These are phyloP conservation scores for Triticum turgidum DNA, from an alignment of 176 grass and related monocot genomes.

Conservation along the genomic window DNA sequence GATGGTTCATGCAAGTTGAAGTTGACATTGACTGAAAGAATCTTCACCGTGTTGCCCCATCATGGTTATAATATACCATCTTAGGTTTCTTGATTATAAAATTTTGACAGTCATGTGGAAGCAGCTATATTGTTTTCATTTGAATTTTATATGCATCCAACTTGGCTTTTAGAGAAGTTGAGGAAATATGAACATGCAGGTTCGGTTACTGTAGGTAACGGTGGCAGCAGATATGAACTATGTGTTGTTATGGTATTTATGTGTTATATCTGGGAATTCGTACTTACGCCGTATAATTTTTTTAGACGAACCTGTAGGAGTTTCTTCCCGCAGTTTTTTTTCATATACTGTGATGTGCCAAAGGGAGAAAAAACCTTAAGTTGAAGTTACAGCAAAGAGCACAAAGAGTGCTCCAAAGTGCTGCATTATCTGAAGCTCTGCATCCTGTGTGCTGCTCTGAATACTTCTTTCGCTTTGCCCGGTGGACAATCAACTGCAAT, in stretches of 20 bases:
- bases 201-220: neutral
- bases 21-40: neutral
- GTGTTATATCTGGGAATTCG: neutral
- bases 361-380: too few relatives aligned
- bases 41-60: conserved; percentile 4
- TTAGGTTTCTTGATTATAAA: neutral
- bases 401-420: too few relatives aligned
- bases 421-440: too few relatives aligned
- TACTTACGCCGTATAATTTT: too few relatives aligned
- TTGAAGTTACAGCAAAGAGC: too few relatives aligned
- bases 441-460: too few relatives aligned
- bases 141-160: neutral
- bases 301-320: too few relatives aligned
- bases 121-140: neutral
- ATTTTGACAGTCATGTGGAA: neutral
- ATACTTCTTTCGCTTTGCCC: too few relatives aligned
- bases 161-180: neutral
- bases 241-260: neutral
- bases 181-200: neutral
- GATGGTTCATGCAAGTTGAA: neutral
- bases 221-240: neutral
- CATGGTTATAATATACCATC: neutral
- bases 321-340: too few relatives aligned
- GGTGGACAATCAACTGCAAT: too few relatives aligned
- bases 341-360: too few relatives aligned